These are phyloP conservation scores for Claviceps lovelessii DNA, from an alignment of 2,329 filamentous ascomycete species.

Conservation along the genomic window DNA sequence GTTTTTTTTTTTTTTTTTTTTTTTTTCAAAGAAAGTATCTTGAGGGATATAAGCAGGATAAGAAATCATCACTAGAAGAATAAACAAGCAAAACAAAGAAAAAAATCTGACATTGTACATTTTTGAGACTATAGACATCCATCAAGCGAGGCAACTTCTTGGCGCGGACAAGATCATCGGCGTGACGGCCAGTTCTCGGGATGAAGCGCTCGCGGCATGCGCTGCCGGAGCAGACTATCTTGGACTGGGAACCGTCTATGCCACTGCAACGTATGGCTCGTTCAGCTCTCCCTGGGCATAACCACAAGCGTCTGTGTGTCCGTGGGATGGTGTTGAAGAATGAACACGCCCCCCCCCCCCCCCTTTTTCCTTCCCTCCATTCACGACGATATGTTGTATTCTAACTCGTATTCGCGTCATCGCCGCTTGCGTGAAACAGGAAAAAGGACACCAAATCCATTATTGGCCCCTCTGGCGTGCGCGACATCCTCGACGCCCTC, in stretches of 20 bases:
- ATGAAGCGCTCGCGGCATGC: slow-evolving; percentile 60
- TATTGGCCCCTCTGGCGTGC: slow-evolving; percentile 41
- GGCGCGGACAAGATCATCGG: slow-evolving; percentile 72
- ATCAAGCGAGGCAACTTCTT: slow-evolving; percentile 52
- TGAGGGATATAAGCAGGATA: no score
- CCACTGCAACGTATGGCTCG: slow-evolving; percentile 56
- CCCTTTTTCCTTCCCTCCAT: not conserved
- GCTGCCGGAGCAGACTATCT: slow-evolving; percentile 74
- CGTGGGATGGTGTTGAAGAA: not conserved
- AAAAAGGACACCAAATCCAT: slow-evolving; percentile 72
- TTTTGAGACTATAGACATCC: not conserved
- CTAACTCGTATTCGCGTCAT: not conserved
- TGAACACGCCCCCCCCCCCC: not conserved
- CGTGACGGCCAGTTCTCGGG: slow-evolving; percentile 62
- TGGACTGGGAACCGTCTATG: slow-evolving; percentile 78
- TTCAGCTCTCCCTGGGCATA: not conserved
- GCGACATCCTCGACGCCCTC: slow-evolving; percentile 41
- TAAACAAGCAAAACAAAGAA: not conserved
- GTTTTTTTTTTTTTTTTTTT: not conserved
- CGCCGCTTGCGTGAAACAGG: slow-evolving; percentile 22
- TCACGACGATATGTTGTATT: not conserved
- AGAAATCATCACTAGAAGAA: not conserved
- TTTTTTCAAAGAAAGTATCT: not conserved
- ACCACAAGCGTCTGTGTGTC: not conserved
- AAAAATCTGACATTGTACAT: not conserved